phyloP scores from a whole-genome alignment of 2,329 filamentous ascomycete genomes.

The Domatiomyces globalis region DNA sequence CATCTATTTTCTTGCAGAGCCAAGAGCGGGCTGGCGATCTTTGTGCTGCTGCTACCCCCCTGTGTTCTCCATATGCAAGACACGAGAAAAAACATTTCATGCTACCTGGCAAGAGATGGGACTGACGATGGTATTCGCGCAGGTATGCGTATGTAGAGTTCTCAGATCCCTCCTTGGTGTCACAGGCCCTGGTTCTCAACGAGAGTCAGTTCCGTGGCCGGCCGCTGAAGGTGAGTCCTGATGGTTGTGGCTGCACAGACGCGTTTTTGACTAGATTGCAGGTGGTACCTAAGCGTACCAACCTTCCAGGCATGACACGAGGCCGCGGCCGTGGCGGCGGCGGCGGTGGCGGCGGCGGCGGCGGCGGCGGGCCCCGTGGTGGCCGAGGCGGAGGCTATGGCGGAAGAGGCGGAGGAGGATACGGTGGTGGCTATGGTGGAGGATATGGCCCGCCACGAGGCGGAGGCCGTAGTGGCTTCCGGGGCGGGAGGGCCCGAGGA shows the following conservation, averaged over 20 bases:
- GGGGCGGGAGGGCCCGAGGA: constrained; percentile 38
- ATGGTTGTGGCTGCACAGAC: neutral
- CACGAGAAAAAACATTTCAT: constrained; percentile 22
- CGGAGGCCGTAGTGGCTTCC: constrained; percentile 19
- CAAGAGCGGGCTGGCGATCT: constrained; percentile 1
- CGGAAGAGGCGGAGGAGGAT: constrained; percentile 35
- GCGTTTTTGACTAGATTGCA: constrained; percentile 24
- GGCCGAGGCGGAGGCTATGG: constrained; percentile 49
- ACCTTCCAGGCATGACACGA: constrained; percentile 84
- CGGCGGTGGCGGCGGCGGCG: constrained; percentile 37
- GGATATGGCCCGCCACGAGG: constrained; percentile 12
- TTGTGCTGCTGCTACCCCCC: constrained; percentile 13
- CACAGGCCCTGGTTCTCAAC: constrained; percentile 85
- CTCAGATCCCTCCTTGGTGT: constrained; percentile 80
- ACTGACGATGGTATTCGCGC: constrained; percentile 23
- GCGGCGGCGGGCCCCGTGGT: constrained; percentile 33
- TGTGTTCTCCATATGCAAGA: constrained; percentile 2
- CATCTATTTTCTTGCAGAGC: constrained; percentile 4
- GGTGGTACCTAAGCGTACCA: constrained; percentile 87
- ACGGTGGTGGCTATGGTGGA: constrained; percentile 6
- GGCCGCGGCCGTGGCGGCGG: constrained; percentile 47
- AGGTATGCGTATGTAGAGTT: constrained; percentile 99
- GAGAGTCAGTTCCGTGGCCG: constrained; percentile 91
- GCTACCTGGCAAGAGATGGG: constrained; percentile 47
- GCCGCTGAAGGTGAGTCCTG: constrained; percentile 66